Conservation (phyloP, 225 moss, liverwort and hornwort species). For the Physcomitrellopsis africana region DNA sequence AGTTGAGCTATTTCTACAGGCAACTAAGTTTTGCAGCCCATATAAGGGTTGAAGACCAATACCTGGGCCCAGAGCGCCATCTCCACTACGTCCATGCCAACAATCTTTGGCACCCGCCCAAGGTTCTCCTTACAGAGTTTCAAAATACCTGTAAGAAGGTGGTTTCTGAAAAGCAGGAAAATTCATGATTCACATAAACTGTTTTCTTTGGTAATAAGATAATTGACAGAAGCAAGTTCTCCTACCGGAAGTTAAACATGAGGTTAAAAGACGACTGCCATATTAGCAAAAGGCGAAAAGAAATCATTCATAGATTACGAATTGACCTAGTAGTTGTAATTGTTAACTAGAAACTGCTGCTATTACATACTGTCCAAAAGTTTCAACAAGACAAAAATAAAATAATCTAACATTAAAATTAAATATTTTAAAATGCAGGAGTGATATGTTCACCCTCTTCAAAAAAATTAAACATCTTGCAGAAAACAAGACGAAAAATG, state of each 20-base stretch:
- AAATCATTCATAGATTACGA: too few species aligned
- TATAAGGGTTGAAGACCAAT: conserved; percentile 20
- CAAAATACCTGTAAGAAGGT: conserved; percentile 87
- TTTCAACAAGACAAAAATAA: conserved; percentile 7
- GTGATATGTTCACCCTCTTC: neutral
- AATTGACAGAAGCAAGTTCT: neutral
- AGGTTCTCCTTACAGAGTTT: conserved; percentile 96
- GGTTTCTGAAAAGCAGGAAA: conserved; percentile 73
- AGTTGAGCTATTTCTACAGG: conserved; percentile 18
- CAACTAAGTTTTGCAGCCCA: conserved; percentile 26
- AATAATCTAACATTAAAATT: neutral
- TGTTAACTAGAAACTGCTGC: conserved; percentile 10
- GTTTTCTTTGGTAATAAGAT: neutral
- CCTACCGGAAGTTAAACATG: conserved; percentile 8
- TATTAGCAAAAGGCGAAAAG: too few species aligned
- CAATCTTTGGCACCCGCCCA: conserved; percentile 92
- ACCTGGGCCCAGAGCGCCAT: conserved; percentile 99
- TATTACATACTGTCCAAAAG: conserved; percentile 18
- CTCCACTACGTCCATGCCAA: conserved; percentile 98
- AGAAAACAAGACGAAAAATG: neutral
- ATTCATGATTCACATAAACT: conserved; percentile 29
- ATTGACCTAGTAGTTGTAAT: too few species aligned
- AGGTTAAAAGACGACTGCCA: conserved; percentile 3
- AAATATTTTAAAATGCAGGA: neutral
- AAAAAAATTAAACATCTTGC: neutral